Conservation (phyloP, 1,284 basidiomycete species). For the Tylopilus sp. region DNA sequence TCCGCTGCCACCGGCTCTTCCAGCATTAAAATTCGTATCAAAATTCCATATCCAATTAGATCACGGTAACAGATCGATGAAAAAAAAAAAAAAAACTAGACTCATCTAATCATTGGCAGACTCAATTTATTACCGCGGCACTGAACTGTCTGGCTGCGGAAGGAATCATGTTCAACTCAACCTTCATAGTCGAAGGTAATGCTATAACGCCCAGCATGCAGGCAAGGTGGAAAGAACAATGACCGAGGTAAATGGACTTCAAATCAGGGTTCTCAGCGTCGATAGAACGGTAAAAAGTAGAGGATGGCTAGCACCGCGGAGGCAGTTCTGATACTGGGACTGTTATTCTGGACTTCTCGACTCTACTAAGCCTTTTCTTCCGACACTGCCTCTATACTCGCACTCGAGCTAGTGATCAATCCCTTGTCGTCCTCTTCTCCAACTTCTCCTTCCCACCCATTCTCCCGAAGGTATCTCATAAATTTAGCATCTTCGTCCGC, state of each 20-base stretch:
- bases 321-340: too few relatives aligned
- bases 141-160: too few relatives aligned
- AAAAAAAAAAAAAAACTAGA: neutral
- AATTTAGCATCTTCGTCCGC: constrained; percentile 75
- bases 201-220: too few relatives aligned
- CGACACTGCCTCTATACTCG: constrained; percentile 13
- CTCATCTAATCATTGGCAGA: too few relatives aligned
- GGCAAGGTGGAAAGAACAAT: too few relatives aligned
- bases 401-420: constrained; percentile 35
- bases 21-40: constrained; percentile 20
- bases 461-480: constrained; percentile 66
- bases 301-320: constrained; percentile 21
- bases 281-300: too few relatives aligned
- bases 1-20: constrained; percentile 14
- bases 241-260: constrained; percentile 48
- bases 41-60: constrained; percentile 23
- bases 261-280: constrained; percentile 25
- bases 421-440: constrained; percentile 65
- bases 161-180: too few relatives aligned
- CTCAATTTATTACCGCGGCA: too few relatives aligned
- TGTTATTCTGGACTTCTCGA: too few relatives aligned
- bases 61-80: constrained; percentile 11
- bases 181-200: too few relatives aligned
- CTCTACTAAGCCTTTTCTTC: constrained; percentile 22
- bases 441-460: constrained; percentile 79